Percentiles rank a stretch among this genome's conserved stretches.
Evolutionary conservation across 306 rosid genomes (phyloP).

Genomic region (Fragaria nilgerrensis): DNA sequence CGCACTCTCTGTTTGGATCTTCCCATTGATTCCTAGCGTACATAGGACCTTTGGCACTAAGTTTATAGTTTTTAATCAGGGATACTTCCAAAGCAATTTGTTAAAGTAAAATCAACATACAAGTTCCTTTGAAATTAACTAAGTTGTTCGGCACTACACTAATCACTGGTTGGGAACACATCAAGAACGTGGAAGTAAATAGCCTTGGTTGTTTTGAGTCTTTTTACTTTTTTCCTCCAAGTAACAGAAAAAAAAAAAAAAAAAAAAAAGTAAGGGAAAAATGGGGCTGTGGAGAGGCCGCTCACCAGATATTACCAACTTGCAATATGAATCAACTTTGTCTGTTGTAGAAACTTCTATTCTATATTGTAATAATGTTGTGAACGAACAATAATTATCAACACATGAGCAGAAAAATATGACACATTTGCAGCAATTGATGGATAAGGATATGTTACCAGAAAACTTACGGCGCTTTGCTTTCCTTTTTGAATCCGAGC

Average conservation of each 20-base stretch:
- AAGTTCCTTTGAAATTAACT: not conserved
- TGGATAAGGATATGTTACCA: conserved; percentile 39
- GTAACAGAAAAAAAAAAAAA: not conserved
- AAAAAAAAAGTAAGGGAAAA: not conserved
- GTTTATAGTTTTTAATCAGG: not conserved
- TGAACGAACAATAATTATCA: not conserved
- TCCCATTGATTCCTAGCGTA: not conserved
- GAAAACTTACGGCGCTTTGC: conserved; percentile 63
- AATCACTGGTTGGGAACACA: not conserved
- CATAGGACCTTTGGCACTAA: not conserved
- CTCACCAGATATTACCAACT: not conserved
- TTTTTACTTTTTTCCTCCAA: not conserved
- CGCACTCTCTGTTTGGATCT: not conserved
- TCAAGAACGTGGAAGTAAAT: not conserved
- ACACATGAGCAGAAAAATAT: not conserved
- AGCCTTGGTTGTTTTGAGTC: not conserved
- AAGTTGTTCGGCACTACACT: not conserved
- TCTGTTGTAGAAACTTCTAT: conserved; percentile 5
- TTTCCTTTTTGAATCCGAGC: conserved; percentile 59
- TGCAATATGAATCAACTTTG: not conserved
- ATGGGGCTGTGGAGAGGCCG: not conserved
- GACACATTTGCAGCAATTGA: not conserved
- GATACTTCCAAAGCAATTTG: not conserved
- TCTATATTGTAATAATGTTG: conserved; percentile 14
- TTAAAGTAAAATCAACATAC: not conserved